Evolutionary conservation across 495 filamentous ascomycete genomes (phyloP), one percentile per base, ranked within the genome.

Genomic region (Annulohypoxylon nitens): DNA sequence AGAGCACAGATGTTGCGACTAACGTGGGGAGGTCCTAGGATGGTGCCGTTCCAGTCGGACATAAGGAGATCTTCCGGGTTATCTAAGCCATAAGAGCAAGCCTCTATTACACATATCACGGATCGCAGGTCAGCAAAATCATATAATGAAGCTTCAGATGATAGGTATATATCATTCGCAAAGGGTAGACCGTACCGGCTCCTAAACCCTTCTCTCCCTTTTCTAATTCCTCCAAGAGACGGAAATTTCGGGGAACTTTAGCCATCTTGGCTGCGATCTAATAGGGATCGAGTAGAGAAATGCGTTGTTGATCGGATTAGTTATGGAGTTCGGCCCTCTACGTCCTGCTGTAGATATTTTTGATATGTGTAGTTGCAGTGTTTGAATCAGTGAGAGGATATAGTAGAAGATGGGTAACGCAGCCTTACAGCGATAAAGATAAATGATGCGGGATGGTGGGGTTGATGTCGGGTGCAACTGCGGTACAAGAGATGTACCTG

Each of bases 1-100:
- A 51, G 16, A 48, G 36, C 3, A 25, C 25, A 39, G 20, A 10
- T 11, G 45, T 69, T 30, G 53, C 25, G 37, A 86, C 91, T 72
- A 85, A 97, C 96, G 80, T 99, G 97, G 75, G 97, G 96, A 75
- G 96, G 96, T 0, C 96, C 96, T 55, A 98, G 90, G 73, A 99
- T 98, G 0, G 96, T 98, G 59, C 94, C 96, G 73, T 97, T 97
- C 96, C 96, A 99, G 88, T 97, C 93, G 68, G 93, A 93, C 95
- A 99, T 97, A 83, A 95, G 89, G 76, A 98, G 88, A 76, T 99
- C 96, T 77, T 97, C 95, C 26, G 93, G 93, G 82, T 98, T 93
- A 61, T 93, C 93, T 47, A 98, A 90, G 76, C 96, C 96, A 74
- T 98, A 98, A 3, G 96, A 98, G 86, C 94, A 97, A 61, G 95